These are phyloP conservation scores for Hymenoscyphus fructigenus DNA, from an alignment of 2,329 filamentous ascomycete species.

Conservation along the genomic window DNA sequence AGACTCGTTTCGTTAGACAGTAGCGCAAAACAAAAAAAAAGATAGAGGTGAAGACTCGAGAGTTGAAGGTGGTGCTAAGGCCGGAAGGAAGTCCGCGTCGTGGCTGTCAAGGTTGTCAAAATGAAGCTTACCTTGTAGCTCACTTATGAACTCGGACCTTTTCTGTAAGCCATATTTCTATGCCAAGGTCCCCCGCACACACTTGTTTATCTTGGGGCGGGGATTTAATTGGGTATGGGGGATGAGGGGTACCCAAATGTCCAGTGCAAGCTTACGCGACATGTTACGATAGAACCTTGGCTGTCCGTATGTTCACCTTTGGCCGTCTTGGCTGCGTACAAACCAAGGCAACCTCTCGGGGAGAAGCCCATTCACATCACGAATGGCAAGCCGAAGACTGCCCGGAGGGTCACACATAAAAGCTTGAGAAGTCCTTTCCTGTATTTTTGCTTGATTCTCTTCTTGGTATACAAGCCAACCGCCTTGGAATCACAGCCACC, in stretches of 20 bases:
- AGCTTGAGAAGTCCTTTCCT: neutral
- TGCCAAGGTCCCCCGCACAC: neutral
- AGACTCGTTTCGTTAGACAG: too few relatives aligned
- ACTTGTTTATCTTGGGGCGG: neutral
- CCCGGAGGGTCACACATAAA: slow-evolving; percentile 3
- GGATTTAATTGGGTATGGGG: slow-evolving; percentile 5
- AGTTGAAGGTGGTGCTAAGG: neutral
- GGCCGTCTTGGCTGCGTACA: slow-evolving; percentile 1
- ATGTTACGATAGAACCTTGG: neutral
- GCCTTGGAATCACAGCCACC: slow-evolving; percentile 1
- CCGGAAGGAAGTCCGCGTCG: neutral
- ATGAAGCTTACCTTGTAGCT: neutral
- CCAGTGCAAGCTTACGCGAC: slow-evolving; percentile 2
- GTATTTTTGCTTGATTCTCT: neutral
- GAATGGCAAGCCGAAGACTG: neutral
- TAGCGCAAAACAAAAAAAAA: too few relatives aligned
- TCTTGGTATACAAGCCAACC: neutral
- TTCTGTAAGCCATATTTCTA: neutral
- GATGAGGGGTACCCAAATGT: neutral
- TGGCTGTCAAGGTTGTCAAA: neutral
- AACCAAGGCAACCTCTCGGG: neutral
- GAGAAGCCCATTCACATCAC: neutral
- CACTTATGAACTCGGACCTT: neutral
- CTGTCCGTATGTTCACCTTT: neutral
- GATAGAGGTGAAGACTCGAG: neutral